Conservation (phyloP, 768 basidiomycete genomes). For the Trametes elegans region DNA sequence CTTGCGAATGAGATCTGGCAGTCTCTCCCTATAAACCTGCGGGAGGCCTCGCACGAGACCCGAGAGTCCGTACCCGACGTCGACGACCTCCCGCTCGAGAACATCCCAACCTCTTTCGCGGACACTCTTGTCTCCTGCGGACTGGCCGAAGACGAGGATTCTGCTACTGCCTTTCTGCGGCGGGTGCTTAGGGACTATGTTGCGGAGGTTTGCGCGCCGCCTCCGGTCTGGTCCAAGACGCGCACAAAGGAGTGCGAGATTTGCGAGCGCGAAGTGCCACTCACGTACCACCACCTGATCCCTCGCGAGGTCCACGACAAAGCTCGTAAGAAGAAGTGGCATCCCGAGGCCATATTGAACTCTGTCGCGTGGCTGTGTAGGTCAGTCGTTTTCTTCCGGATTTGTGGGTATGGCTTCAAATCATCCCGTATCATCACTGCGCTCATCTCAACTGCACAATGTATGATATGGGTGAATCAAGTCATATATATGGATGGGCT, state of each 20-base stretch:
- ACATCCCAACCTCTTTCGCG: constrained; percentile 40
- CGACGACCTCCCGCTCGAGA: constrained; percentile 39
- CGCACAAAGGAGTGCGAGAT: constrained; percentile 56
- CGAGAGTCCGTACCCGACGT: constrained; percentile 32
- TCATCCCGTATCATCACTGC: no score
- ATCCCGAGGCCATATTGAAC: constrained; percentile 48
- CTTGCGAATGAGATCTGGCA: constrained; percentile 52
- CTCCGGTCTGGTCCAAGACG: constrained; percentile 52
- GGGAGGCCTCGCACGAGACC: constrained; percentile 39
- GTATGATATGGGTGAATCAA: no score
- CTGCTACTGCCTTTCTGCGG: constrained; percentile 39
- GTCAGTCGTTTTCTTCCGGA: no score
- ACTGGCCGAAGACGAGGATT: constrained; percentile 41
- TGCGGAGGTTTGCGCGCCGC: constrained; percentile 46
- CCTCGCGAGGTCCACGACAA: constrained; percentile 53
- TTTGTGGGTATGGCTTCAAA: no score
- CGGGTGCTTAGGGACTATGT: constrained; percentile 42
- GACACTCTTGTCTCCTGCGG: constrained; percentile 54
- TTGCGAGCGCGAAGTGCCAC: constrained; percentile 51
- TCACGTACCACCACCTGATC: constrained; percentile 64
- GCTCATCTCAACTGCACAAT: no score
- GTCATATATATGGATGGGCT: no score
- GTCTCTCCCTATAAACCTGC: constrained; percentile 37
- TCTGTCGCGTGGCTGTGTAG: constrained; percentile 62
- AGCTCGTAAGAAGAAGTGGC: constrained; percentile 58